phyloP scores from a whole-genome alignment of 2,329 filamentous ascomycete species.

The Colletotrichum endophyticum region DNA sequence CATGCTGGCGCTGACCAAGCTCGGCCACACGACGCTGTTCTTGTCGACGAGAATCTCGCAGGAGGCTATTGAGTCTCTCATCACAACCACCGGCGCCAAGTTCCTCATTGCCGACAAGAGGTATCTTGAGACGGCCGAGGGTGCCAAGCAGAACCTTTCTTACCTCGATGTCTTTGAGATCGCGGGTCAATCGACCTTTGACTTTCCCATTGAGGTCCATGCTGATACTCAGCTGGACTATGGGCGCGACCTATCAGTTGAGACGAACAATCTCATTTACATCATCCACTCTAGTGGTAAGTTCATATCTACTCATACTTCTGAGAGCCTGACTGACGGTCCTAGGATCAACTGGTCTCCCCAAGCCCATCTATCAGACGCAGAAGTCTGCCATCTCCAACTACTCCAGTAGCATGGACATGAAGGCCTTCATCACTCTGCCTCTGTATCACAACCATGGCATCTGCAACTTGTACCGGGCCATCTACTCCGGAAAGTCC shows the following conservation, averaged over 20 bases:
- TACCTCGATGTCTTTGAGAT: slow-evolving; percentile 29
- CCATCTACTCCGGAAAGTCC: slow-evolving; percentile 53
- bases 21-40: slow-evolving; percentile 55
- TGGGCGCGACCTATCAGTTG: slow-evolving; percentile 32
- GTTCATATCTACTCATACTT: not conserved
- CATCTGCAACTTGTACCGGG: slow-evolving; percentile 57
- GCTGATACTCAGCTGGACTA: slow-evolving; percentile 32
- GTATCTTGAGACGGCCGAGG: slow-evolving; percentile 24
- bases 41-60: slow-evolving; percentile 38
- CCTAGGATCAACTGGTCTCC: slow-evolving; percentile 63
- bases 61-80: slow-evolving; percentile 33
- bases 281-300: slow-evolving; percentile 40
- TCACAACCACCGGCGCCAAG: slow-evolving; percentile 28
- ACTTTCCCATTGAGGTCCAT: slow-evolving; percentile 33
- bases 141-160: slow-evolving; percentile 20
- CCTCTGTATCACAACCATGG: slow-evolving; percentile 67
- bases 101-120: slow-evolving; percentile 29
- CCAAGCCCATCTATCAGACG: slow-evolving; percentile 66
- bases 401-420: slow-evolving; percentile 39
- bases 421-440: slow-evolving; percentile 58
- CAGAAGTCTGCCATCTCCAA: slow-evolving; percentile 56
- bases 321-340: not conserved
- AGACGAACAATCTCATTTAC: slow-evolving; percentile 27
- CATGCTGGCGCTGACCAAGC: slow-evolving; percentile 55
- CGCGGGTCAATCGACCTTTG: slow-evolving; percentile 27